Evolutionary conservation across 225 moss, liverwort and hornwort species (phyloP), one percentile per base, ranked within the genome.

Genomic region (Pseudisothecium myosuroides): DNA sequence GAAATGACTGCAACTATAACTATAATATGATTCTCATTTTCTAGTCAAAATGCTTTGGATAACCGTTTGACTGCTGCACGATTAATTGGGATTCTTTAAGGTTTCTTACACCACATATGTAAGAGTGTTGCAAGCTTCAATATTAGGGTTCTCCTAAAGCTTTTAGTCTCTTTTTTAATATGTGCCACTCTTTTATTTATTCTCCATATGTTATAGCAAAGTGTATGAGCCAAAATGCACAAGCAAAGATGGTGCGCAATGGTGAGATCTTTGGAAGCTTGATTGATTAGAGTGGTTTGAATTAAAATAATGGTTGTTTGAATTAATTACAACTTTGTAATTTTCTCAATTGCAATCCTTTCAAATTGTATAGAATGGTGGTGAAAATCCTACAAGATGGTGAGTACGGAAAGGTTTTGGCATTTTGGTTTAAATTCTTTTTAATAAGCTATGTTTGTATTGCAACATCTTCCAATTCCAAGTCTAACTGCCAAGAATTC

Each of bases 61-160:
- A 68, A 7, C 0, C 2, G 1, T 23, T 39, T 8, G 7, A 23
- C 1, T 23, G 2, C 2, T 4, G 7, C 1, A 1, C 7, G 2
- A n/a, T n/a, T n/a, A n/a, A n/a, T 22, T 12, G 6, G 2, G 0
- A 65, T 67, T 67, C 37, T n/a, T 12, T 4, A 37, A 1, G 12
- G 4, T 18, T 36, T 65, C 65, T 34, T 10, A 34, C 7, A 4
- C 5, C 9, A 2, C 10, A 8, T 6, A 8, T 6, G 17, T 10
- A 10, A 64, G 9, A 34, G 0, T 63, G 4, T 15, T 2, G 2
- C 9, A 66, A 66, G 6, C 19, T 66, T 66, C 2, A 36, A 0
- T 18, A 1, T 65, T 65, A 65, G 36, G 19, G 1, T 36, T 65
- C 36, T 0, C 0, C 19, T 36, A 19, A 19, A 66, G 10, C 36